phyloP scores from a whole-genome alignment of 345 rosid genomes.

The Sisymbrium irio region DNA sequence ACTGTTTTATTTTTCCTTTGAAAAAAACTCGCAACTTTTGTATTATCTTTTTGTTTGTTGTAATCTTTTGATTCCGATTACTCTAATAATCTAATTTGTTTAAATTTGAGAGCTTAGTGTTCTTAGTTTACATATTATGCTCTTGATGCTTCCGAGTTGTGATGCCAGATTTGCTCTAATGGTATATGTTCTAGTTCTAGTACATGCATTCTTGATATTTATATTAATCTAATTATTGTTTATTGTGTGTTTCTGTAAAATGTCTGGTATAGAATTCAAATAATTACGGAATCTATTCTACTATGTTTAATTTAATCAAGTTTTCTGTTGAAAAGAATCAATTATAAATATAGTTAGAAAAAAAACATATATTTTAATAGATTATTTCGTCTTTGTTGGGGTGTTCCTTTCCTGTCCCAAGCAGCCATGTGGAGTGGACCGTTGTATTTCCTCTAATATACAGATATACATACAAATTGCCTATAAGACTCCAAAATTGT shows the following conservation, averaged over 20 bases:
- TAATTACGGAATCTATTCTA: background rate
- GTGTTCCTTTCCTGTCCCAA: constrained; percentile 10
- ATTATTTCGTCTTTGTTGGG: background rate
- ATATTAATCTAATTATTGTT: background rate
- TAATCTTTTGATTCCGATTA: constrained; percentile 15
- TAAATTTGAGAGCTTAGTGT: background rate
- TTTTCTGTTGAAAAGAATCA: constrained; percentile 3
- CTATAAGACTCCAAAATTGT: background rate
- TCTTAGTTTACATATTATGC: background rate
- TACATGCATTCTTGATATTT: background rate
- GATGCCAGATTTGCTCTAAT: background rate
- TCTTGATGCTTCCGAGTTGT: too few relatives aligned
- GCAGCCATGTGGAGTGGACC: constrained; percentile 18
- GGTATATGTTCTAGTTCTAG: background rate
- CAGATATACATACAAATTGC: too few relatives aligned
- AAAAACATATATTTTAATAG: background rate
- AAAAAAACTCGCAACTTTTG: background rate
- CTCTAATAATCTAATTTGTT: constrained; percentile 15
- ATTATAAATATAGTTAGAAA: background rate
- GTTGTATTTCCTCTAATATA: background rate
- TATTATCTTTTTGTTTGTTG: constrained; percentile 16
- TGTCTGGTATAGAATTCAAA: background rate
- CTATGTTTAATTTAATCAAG: background rate
- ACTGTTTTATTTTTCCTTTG: background rate
- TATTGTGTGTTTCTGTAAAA: background rate